Percentiles rank a stretch among this genome's conserved stretches.
Evolutionary conservation across 83 land plant genomes (phyloP).

Genomic region (Diphasiastrum complanatum): DNA sequence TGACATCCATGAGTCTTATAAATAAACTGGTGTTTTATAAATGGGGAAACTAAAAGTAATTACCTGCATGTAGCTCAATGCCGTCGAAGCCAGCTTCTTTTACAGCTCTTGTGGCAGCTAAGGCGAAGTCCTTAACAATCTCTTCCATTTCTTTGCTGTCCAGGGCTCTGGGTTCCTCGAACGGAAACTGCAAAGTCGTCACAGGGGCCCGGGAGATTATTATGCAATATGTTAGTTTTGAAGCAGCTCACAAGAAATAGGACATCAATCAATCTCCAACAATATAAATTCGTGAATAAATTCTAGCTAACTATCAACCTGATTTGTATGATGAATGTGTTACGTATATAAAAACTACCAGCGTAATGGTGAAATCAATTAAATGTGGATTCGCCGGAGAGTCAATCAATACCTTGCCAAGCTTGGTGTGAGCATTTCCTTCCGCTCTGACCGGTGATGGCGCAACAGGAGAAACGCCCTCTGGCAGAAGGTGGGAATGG

Average conservation of each 20-base stretch:
- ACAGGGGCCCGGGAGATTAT: too few species aligned
- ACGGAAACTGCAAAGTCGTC: not conserved
- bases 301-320: too few species aligned
- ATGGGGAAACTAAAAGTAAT: too few species aligned
- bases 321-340: too few species aligned
- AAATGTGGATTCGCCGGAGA: too few species aligned
- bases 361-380: too few species aligned
- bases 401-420: conserved; percentile 5
- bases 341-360: too few species aligned
- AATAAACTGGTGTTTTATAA: too few species aligned
- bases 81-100: conserved; percentile 16
- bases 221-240: too few species aligned
- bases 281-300: not conserved
- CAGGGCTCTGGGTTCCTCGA: conserved; percentile 6
- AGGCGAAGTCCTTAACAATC: not conserved
- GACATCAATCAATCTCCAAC: not conserved
- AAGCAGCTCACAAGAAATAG: not conserved
- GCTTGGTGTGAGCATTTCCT: not conserved
- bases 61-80: conserved; percentile 6
- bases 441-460: too few species aligned
- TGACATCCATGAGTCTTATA: not conserved
- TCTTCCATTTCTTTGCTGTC: not conserved
- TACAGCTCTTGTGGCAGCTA: not conserved
- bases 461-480: not conserved
- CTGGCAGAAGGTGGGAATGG: conserved; percentile 9